Conservation (phyloP, 768 basidiomycete genomes). For the Pholiota molesta region DNA sequence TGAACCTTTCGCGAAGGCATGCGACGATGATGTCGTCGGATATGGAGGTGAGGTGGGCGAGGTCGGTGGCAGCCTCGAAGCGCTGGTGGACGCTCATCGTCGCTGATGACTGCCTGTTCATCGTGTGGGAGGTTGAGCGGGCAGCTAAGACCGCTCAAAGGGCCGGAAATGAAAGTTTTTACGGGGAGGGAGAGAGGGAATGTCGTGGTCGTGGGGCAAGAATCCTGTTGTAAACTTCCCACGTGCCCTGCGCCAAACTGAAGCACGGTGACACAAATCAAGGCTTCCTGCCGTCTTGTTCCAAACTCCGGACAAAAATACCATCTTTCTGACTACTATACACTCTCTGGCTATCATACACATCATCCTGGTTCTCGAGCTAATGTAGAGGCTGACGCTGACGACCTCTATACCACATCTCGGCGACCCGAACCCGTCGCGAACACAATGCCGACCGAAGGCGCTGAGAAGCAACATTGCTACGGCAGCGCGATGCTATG, state of each 20-base stretch:
- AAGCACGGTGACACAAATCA: constrained; percentile 9
- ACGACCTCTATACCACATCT: no score
- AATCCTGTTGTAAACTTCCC: constrained; percentile 20
- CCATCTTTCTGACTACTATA: neutral
- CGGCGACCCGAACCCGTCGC: no score
- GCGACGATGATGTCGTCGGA: constrained; percentile 87
- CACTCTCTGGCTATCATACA: no score
- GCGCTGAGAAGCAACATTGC: neutral
- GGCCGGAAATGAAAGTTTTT: constrained; percentile 8
- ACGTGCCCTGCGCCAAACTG: constrained; percentile 13
- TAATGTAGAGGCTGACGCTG: no score
- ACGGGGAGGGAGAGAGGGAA: constrained; percentile 1
- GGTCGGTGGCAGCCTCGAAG: constrained; percentile 74
- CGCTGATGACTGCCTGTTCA: constrained; percentile 38
- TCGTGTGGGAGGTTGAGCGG: constrained; percentile 25
- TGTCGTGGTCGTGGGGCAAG: constrained; percentile 21
- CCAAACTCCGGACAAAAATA: neutral
- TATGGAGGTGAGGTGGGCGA: constrained; percentile 63
- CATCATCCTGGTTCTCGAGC: no score
- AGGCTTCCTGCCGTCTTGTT: constrained; percentile 2
- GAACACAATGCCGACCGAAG: no score
- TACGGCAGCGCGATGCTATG: neutral
- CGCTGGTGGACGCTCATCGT: constrained; percentile 59
- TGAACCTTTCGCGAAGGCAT: constrained; percentile 85
- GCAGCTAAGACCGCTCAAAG: constrained; percentile 26